These are phyloP conservation scores for Penicillium bovifimosum DNA, from an alignment of 495 filamentous ascomycete genomes.

Conservation along the genomic window DNA sequence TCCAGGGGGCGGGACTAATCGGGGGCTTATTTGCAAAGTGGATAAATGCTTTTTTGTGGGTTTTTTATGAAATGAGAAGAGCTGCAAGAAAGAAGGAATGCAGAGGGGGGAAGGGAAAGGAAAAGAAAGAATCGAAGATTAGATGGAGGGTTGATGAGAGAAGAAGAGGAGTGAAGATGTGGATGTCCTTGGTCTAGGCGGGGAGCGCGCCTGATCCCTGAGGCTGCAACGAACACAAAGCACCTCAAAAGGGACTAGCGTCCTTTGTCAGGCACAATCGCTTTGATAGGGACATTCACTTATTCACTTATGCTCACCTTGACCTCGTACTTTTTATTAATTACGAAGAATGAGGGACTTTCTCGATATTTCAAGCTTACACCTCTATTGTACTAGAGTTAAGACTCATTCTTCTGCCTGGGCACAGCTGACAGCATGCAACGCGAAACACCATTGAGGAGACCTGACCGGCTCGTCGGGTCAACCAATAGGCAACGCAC, in stretches of 20 bases:
- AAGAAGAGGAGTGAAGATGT: slow-evolving; percentile 17
- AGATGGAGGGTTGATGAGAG: slow-evolving; percentile 12
- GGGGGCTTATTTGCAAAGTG: slow-evolving; percentile 24
- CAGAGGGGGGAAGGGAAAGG: slow-evolving; percentile 21
- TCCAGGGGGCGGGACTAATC: slow-evolving; percentile 29
- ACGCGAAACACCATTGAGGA: not conserved
- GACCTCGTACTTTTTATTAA: not conserved
- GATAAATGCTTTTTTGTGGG: slow-evolving; percentile 16
- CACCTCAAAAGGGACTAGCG: slow-evolving; percentile 10
- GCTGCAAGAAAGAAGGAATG: slow-evolving; percentile 35
- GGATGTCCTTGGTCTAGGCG: slow-evolving; percentile 20
- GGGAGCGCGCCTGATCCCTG: slow-evolving; percentile 14
- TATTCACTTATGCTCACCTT: not conserved
- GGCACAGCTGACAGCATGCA: not conserved
- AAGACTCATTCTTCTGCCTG: not conserved
- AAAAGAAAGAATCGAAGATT: slow-evolving; percentile 32
- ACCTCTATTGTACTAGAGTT: not conserved
- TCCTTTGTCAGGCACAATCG: not conserved
- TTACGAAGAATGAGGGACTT: not conserved
- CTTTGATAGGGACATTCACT: not conserved
- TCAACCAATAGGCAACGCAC: slow-evolving; percentile 6
- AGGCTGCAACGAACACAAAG: slow-evolving; percentile 7
- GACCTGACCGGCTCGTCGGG: slow-evolving; percentile 2
- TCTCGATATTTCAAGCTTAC: not conserved
- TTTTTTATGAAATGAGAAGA: slow-evolving; percentile 18